These are phyloP conservation scores for Geranomyces michiganensis DNA, from an alignment of 192 early-diverging fungal genomes.

Conservation along the genomic window DNA sequence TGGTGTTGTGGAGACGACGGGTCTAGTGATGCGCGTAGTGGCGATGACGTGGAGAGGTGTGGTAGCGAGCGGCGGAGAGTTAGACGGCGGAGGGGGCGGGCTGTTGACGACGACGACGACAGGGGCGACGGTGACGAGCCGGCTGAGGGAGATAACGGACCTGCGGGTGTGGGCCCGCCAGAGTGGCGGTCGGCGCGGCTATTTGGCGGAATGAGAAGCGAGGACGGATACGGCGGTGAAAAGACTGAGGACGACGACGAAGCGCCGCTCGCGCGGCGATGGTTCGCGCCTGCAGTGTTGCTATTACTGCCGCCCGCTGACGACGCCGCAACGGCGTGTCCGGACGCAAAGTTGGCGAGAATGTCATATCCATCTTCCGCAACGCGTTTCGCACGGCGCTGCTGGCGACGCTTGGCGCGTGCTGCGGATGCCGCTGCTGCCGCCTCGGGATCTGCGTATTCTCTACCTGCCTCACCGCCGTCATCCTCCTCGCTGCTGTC, in stretches of 20 bases:
- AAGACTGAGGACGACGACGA: not conserved
- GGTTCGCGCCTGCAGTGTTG: not conserved
- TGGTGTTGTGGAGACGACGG: slow-evolving; percentile 22
- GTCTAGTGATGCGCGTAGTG: slow-evolving; percentile 22
- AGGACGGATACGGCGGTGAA: not conserved
- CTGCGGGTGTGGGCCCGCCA: not conserved
- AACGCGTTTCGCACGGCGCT: not conserved
- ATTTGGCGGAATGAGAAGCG: not conserved
- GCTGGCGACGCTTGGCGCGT: not conserved
- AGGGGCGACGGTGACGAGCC: not conserved
- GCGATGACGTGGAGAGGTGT: slow-evolving; percentile 30
- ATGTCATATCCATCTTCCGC: slow-evolving; percentile 16
- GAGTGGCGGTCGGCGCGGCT: not conserved
- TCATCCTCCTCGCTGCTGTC: slow-evolving; percentile 25
- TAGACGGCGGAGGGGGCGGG: slow-evolving; percentile 11
- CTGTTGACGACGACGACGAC: not conserved
- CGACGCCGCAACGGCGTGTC: not conserved
- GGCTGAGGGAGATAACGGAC: too few relatives aligned
- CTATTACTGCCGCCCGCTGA: too few relatives aligned
- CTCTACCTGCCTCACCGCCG: not conserved
- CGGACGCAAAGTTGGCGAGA: slow-evolving; percentile 6
- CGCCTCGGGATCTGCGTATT: not conserved
- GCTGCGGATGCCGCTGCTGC: not conserved
- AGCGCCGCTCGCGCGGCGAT: slow-evolving; percentile 3
- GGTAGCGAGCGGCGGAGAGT: slow-evolving; percentile 28